phyloP scores from a whole-genome alignment of 2,329 filamentous ascomycete genomes.

The Tolypocladium inflatum region DNA sequence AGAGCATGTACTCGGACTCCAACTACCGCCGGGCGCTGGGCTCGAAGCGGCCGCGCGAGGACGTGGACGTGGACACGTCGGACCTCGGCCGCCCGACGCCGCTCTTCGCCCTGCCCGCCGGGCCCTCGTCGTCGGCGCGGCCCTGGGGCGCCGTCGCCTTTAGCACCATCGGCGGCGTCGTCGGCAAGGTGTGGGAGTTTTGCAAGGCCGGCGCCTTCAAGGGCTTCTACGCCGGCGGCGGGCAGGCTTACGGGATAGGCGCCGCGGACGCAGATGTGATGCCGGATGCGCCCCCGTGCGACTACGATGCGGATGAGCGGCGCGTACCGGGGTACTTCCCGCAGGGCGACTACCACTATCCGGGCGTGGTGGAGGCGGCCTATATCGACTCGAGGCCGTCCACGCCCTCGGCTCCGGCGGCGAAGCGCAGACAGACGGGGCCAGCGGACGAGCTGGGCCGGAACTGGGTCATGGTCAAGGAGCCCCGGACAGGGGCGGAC shows the following conservation, averaged over 20 bases:
- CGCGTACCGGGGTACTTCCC: conserved; percentile 20
- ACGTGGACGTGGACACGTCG: conserved; percentile 21
- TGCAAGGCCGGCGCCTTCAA: conserved; percentile 66
- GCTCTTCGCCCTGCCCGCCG: conserved; percentile 20
- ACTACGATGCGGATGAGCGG: conserved; percentile 14
- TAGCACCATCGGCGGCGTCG: conserved; percentile 53
- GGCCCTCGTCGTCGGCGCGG: conserved; percentile 17
- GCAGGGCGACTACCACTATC: conserved; percentile 13
- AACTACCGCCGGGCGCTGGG: conserved; percentile 45
- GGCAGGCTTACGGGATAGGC: conserved; percentile 55
- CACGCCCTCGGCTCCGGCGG: conserved; percentile 34
- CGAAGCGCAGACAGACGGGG: conserved; percentile 46
- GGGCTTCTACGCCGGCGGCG: conserved; percentile 82
- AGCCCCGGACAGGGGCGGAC: conserved; percentile 15
- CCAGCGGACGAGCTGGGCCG: conserved; percentile 47
- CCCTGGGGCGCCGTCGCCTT: conserved; percentile 52
- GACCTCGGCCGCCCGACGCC: conserved; percentile 18
- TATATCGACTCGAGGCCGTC: conserved; percentile 21
- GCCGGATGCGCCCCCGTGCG: conserved; percentile 7
- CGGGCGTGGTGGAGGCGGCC: conserved; percentile 14
- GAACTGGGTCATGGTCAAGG: conserved; percentile 63
- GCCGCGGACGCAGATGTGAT: conserved; percentile 15
- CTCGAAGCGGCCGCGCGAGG: conserved; percentile 30
- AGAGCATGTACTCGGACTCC: conserved; percentile 47
- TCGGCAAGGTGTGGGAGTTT: conserved; percentile 77